phyloP scores from a whole-genome alignment of 805 yeast species.

The Priceomyces haplophilus region DNA sequence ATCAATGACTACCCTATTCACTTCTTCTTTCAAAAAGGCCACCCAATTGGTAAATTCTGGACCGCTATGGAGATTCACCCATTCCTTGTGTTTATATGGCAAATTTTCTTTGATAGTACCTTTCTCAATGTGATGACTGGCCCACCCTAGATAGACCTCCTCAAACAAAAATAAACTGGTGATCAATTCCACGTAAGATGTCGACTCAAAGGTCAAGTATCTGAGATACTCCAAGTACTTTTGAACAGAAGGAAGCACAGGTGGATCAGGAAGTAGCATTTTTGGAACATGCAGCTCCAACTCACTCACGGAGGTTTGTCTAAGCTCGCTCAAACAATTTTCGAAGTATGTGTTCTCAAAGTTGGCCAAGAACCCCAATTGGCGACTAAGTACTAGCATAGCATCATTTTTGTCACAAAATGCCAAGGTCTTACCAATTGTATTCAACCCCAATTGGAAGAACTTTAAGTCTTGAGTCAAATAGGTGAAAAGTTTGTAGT shows the following conservation, averaged over 20 bases:
- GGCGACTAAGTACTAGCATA: constrained; percentile 43
- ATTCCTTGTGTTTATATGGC: constrained; percentile 46
- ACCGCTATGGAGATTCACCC: constrained; percentile 54
- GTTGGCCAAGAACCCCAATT: constrained; percentile 48
- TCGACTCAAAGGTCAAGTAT: constrained; percentile 22
- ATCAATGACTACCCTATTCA: constrained; percentile 33
- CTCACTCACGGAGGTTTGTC: constrained; percentile 13
- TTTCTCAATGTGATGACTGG: constrained; percentile 28
- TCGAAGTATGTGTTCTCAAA: constrained; percentile 49
- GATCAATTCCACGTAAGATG: constrained; percentile 39
- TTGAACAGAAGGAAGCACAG: constrained; percentile 33
- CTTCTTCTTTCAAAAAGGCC: constrained; percentile 42
- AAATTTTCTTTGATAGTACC: constrained; percentile 22
- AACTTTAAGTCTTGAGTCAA: constrained; percentile 48
- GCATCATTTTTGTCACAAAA: constrained; percentile 38
- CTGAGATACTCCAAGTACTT: constrained; percentile 34
- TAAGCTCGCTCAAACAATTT: constrained; percentile 22
- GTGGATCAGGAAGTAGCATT: constrained; percentile 13
- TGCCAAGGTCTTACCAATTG: constrained; percentile 44
- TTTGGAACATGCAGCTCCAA: constrained; percentile 19
- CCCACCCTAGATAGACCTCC: constrained; percentile 52
- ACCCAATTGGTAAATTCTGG: constrained; percentile 47
- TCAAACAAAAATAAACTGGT: constrained; percentile 49
- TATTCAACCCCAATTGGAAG: constrained; percentile 41
- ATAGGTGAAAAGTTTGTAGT: constrained; percentile 42